Percentiles rank a stretch among this genome's conserved stretches.
Evolutionary conservation across 1,139 yeast genomes (phyloP).

Genomic region (Sugiyamaella neomexicana): DNA sequence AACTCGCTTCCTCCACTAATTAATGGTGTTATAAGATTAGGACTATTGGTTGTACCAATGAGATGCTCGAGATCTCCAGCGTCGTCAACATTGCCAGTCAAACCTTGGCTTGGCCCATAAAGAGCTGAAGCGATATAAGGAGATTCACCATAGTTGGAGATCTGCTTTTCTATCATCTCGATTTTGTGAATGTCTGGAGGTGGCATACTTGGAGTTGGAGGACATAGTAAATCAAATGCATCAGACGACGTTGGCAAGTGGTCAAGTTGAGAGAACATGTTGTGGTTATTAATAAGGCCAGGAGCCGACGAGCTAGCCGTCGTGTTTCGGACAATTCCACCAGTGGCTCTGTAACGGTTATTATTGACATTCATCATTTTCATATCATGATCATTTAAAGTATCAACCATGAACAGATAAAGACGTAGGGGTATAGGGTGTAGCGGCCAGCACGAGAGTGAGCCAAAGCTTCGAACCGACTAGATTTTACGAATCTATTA

Average conservation of each 20-base stretch:
- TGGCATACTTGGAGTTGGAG: slow-evolving; percentile 23
- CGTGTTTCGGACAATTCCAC: neutral
- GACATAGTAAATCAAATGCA: slow-evolving; percentile 17
- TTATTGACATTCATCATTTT: slow-evolving; percentile 5
- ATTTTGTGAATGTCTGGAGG: slow-evolving; percentile 21
- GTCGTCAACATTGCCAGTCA: neutral
- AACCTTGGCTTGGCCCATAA: slow-evolving; percentile 10
- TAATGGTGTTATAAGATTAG: slow-evolving; percentile 4
- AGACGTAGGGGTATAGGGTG: too few relatives aligned
- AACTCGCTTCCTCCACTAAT: slow-evolving; percentile 5
- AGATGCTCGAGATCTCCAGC: neutral
- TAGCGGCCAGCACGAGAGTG: too few relatives aligned
- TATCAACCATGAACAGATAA: slow-evolving; percentile 3
- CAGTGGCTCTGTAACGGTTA: neutral
- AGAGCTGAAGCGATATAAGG: slow-evolving; percentile 23
- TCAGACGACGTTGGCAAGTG: slow-evolving; percentile 5
- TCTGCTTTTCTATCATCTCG: slow-evolving; percentile 20
- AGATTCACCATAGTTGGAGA: slow-evolving; percentile 16
- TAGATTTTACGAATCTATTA: too few relatives aligned
- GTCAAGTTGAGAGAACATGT: neutral
- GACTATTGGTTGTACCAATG: neutral
- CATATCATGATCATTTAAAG: neutral
- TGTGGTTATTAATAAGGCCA: neutral
- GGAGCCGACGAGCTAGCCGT: neutral
- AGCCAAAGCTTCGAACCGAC: too few relatives aligned